Evolutionary conservation across 495 filamentous ascomycete species (phyloP).

Genomic region (Filosporella fistucella): DNA sequence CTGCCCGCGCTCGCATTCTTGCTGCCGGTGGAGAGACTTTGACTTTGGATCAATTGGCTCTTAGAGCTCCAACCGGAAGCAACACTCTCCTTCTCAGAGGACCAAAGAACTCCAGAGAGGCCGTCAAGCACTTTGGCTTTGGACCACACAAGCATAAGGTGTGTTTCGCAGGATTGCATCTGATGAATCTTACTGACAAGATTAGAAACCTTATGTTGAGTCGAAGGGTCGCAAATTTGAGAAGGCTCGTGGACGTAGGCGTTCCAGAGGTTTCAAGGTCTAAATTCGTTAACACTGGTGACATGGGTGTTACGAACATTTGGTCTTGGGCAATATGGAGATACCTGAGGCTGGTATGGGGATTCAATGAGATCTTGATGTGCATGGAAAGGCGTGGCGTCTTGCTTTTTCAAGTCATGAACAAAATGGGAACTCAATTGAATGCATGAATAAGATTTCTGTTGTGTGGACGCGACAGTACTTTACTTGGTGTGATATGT

Average conservation of each 20-base stretch:
- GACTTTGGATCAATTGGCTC: conserved; percentile 93
- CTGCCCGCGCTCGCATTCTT: conserved; percentile 86
- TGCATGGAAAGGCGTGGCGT: conserved; percentile 14
- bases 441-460: not conserved
- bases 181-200: conserved; percentile 23
- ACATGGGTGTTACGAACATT: conserved; percentile 11
- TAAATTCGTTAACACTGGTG: conserved; percentile 38
- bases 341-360: conserved; percentile 1
- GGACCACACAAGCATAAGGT: conserved; percentile 97
- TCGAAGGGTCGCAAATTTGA: conserved; percentile 99
- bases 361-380: conserved; percentile 1
- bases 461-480: not conserved
- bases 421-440: conserved; percentile 15
- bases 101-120: conserved; percentile 95
- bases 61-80: conserved; percentile 85
- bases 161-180: conserved; percentile 26
- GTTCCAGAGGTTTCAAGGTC: conserved; percentile 98
- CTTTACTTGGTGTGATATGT: too few relatives aligned
- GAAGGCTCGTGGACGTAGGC: conserved; percentile 92
- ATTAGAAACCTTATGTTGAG: conserved; percentile 87
- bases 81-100: conserved; percentile 94
- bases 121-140: conserved; percentile 97
- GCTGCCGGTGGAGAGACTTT: conserved; percentile 90
- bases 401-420: conserved; percentile 13
- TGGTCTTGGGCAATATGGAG: not conserved